Evolutionary conservation across 352 stramenopile genomes (phyloP), one percentile per base, ranked within the genome.

Genomic region (Pythium guiyangense): DNA sequence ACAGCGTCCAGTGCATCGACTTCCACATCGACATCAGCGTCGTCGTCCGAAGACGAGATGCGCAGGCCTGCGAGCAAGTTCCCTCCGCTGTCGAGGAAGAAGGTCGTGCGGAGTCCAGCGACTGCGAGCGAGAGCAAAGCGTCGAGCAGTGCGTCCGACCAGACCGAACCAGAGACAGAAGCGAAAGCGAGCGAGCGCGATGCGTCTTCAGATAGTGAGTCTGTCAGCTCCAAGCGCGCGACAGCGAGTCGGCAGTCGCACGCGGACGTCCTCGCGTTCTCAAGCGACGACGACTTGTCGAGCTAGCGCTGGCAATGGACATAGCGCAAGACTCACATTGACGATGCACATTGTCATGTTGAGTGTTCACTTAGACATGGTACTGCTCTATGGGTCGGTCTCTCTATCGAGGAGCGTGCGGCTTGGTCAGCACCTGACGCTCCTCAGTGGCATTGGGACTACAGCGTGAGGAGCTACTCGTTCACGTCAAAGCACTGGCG

Each of bases 401-500:
- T 31, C 25, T 57, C 39, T 57, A 57, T 57, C 9, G 31, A 0
- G 63, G 47, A 45, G 37, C 29, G n/a, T n/a, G n/a, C n/a, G n/a
- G n/a, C n/a, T n/a, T n/a, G n/a, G n/a, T n/a, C n/a, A n/a, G n/a
- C n/a, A n/a, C n/a, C n/a, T n/a, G n/a, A n/a, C n/a, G n/a, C n/a
- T n/a, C n/a, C n/a, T n/a, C n/a, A n/a, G n/a, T n/a, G n/a, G n/a
- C n/a, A n/a, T n/a, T n/a, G n/a, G n/a, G n/a, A n/a, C n/a, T n/a
- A n/a, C n/a, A n/a, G n/a, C n/a, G n/a, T n/a, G 18, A 20, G 15
- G 14, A 8, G n/a, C 10, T 53, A 60, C 5, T 22, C 47, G 34
- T 63, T 49, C 12, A 63, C 43, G 54, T 74, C 66, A 57, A 90
- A 92, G 67, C 84, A 94, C 42, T 83, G 69, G 47, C 84, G 80